Evolutionary conservation across 1,284 basidiomycete genomes (phyloP).

Genomic region (Malassezia arunalokei): DNA sequence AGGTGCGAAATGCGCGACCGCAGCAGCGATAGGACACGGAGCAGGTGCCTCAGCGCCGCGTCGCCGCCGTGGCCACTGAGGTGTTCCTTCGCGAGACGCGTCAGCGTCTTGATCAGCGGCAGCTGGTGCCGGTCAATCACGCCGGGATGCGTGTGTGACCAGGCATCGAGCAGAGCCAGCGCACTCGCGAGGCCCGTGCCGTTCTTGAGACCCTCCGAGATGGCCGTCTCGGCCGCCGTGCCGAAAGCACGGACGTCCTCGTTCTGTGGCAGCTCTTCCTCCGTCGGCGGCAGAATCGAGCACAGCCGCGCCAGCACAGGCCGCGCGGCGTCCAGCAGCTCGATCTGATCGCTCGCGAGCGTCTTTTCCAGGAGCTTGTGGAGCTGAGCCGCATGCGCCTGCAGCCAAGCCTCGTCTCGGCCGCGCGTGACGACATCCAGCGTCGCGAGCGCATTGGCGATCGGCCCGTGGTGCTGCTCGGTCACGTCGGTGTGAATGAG

Average conservation of each 20-base stretch:
- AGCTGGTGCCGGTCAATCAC: constrained; percentile 67
- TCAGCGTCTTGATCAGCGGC: constrained; percentile 69
- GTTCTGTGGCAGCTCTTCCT: constrained; percentile 10
- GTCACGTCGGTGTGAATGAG: constrained; percentile 54
- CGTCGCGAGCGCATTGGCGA: constrained; percentile 75
- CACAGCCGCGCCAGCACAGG: constrained; percentile 71
- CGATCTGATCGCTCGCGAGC: constrained; percentile 23
- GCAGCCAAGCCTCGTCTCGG: constrained; percentile 74
- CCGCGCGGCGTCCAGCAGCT: constrained; percentile 31
- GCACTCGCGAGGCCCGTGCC: constrained; percentile 64
- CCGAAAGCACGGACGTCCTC: constrained; percentile 64
- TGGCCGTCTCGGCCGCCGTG: constrained; percentile 60
- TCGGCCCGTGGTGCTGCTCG: constrained; percentile 55
- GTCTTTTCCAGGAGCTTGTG: constrained; percentile 61
- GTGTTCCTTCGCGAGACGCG: constrained; percentile 79
- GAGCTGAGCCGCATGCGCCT: constrained; percentile 63
- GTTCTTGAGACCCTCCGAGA: constrained; percentile 70
- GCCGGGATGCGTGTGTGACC: constrained; percentile 50
- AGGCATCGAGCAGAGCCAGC: constrained; percentile 74
- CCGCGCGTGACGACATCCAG: constrained; percentile 73
- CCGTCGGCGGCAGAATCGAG: constrained; percentile 57
- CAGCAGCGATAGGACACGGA: constrained; percentile 51
- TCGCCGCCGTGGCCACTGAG: constrained; percentile 49
- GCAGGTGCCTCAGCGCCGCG: constrained; percentile 48
- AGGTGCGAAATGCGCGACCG: constrained; percentile 51